Percentiles rank a stretch among this genome's conserved stretches.
phyloP scores from a whole-genome alignment of 306 rosid species.

The Hylodesmum podocarpum region DNA sequence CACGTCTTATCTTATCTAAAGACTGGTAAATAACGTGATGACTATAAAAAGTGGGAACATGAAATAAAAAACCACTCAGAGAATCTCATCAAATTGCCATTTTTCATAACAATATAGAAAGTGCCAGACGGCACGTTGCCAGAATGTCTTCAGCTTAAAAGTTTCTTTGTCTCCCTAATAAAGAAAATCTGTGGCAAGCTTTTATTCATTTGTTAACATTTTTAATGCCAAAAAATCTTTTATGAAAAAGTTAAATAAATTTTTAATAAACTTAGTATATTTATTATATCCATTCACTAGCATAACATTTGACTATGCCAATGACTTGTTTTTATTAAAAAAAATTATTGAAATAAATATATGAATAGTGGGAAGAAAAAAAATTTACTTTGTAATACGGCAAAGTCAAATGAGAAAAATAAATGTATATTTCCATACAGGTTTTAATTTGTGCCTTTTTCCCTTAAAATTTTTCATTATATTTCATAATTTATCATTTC shows the following conservation, averaged over 20 bases:
- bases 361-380: not conserved
- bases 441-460: no score
- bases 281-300: no score
- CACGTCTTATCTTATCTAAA: not conserved
- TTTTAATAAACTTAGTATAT: no score
- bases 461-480: not conserved
- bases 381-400: not conserved
- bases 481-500: not conserved
- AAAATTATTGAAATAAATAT: not conserved
- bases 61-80: not conserved
- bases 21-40: not conserved
- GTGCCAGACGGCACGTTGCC: constrained; percentile 7
- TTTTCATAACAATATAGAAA: not conserved
- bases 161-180: constrained; percentile 11
- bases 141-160: constrained; percentile 15
- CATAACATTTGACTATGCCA: no score
- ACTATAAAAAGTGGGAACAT: constrained; percentile 11
- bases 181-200: not conserved
- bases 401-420: not conserved
- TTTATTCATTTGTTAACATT: not conserved
- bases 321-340: no score
- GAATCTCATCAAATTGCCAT: constrained; percentile 12
- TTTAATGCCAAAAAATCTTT: no score
- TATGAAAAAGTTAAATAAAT: no score
- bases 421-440: not conserved